Evolutionary conservation across 805 yeast species (phyloP).

Genomic region (Candida pseudofarinosa): DNA sequence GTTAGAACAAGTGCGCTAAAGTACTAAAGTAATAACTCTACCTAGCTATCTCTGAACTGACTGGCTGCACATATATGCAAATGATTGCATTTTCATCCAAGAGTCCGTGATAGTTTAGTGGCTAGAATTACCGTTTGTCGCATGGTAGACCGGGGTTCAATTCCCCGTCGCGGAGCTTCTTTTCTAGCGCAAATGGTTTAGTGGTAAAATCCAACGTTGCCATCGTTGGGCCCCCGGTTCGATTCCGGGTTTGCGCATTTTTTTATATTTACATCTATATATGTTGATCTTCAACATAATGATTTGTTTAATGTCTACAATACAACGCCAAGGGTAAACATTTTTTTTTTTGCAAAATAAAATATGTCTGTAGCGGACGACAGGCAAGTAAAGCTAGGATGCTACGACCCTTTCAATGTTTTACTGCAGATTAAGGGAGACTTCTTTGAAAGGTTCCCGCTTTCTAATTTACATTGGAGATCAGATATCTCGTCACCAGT

Average conservation of each 20-base stretch:
- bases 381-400: conserved; percentile 44
- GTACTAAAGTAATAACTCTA: too few species aligned
- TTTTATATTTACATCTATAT: conserved; percentile 1
- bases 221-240: conserved; percentile 16
- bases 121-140: conserved; percentile 21
- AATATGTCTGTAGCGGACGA: conserved; percentile 5
- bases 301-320: neutral
- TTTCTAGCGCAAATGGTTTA: conserved; percentile 11
- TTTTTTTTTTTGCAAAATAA: too few species aligned
- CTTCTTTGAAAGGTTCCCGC: conserved; percentile 45
- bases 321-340: neutral
- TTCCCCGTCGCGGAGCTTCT: conserved; percentile 18
- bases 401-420: conserved; percentile 71
- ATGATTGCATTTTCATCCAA: neutral
- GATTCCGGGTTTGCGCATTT: conserved; percentile 14
- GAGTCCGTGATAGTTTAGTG: conserved; percentile 18
- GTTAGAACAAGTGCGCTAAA: too few species aligned
- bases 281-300: too few species aligned
- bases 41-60: neutral
- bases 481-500: conserved; percentile 45
- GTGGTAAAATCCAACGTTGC: conserved; percentile 15
- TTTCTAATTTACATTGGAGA: conserved; percentile 72
- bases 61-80: neutral
- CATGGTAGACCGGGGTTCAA: conserved; percentile 21
- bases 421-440: conserved; percentile 42